phyloP scores from a whole-genome alignment of 2,329 filamentous ascomycete genomes.

The Hymenoscyphus albidus region DNA sequence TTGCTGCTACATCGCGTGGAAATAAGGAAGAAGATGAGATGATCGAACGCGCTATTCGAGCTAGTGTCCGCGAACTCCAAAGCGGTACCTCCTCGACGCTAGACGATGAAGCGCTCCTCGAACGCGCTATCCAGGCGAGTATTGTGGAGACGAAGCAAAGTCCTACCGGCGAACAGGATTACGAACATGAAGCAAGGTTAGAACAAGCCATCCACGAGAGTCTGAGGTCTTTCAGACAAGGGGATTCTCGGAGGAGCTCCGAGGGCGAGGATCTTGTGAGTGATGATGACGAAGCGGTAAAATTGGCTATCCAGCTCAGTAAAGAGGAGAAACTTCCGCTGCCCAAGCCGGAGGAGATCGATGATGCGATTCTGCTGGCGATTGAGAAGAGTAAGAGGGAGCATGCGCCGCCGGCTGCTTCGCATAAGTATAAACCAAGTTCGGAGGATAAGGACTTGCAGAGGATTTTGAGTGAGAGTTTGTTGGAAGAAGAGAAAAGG shows the following conservation, averaged over 20 bases:
- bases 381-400: constrained; percentile 36
- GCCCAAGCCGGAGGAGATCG: constrained; percentile 11
- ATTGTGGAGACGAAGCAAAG: constrained; percentile 36
- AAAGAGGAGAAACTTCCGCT: constrained; percentile 22
- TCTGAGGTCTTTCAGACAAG: constrained; percentile 29
- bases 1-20: constrained; percentile 66
- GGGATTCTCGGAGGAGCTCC: constrained; percentile 9
- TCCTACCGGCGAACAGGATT: constrained; percentile 37
- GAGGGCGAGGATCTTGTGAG: constrained; percentile 22
- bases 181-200: constrained; percentile 54
- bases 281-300: constrained; percentile 39
- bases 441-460: constrained; percentile 13
- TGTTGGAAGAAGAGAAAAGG: constrained; percentile 18
- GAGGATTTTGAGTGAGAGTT: constrained; percentile 9
- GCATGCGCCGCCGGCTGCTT: not conserved
- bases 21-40: constrained; percentile 65
- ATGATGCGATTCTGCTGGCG: constrained; percentile 27
- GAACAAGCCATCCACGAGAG: constrained; percentile 55
- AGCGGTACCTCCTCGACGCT: constrained; percentile 29
- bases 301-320: constrained; percentile 41
- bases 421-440: not conserved
- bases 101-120: constrained; percentile 40
- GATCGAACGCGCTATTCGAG: constrained; percentile 70
- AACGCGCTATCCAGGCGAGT: constrained; percentile 48
- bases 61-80: constrained; percentile 61